Percentiles rank a stretch among this genome's conserved stretches.
phyloP scores from a whole-genome alignment of 2,329 filamentous ascomycete species.

The Annulohypoxylon truncatum region DNA sequence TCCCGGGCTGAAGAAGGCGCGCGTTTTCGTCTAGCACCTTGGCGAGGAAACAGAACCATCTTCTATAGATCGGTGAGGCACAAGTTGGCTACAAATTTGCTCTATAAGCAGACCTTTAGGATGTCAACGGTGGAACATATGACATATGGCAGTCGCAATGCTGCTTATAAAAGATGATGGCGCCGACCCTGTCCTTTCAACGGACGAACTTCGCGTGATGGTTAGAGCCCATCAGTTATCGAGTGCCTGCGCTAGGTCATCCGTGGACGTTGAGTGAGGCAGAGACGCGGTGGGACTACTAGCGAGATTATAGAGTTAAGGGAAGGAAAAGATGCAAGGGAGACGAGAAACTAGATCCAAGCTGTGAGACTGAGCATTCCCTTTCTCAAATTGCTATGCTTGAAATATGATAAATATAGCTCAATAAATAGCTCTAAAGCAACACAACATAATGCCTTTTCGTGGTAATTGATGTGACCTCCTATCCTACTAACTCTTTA shows the following conservation, averaged over 20 bases:
- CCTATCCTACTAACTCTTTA: too few species aligned
- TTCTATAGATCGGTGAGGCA: background rate
- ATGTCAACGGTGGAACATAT: background rate
- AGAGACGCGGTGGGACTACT: too few species aligned
- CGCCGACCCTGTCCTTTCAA: slow-evolving; percentile 1
- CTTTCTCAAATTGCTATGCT: background rate
- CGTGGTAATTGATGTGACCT: background rate
- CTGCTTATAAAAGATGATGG: background rate
- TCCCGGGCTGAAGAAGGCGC: background rate
- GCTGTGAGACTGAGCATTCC: background rate
- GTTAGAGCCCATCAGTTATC: background rate
- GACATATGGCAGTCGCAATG: too few species aligned
- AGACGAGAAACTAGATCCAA: background rate
- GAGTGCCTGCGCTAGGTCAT: too few species aligned
- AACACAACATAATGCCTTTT: background rate
- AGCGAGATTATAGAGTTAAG: background rate
- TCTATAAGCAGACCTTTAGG: background rate
- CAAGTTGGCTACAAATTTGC: background rate
- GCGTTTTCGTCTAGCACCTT: background rate
- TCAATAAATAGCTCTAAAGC: background rate
- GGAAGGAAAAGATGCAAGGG: background rate
- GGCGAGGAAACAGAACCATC: background rate
- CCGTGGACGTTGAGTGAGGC: too few species aligned
- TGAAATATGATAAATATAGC: too few species aligned
- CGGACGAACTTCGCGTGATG: too few species aligned